Evolutionary conservation across 2,329 filamentous ascomycete genomes (phyloP).

Genomic region (Paracoccidioides lutzii): DNA sequence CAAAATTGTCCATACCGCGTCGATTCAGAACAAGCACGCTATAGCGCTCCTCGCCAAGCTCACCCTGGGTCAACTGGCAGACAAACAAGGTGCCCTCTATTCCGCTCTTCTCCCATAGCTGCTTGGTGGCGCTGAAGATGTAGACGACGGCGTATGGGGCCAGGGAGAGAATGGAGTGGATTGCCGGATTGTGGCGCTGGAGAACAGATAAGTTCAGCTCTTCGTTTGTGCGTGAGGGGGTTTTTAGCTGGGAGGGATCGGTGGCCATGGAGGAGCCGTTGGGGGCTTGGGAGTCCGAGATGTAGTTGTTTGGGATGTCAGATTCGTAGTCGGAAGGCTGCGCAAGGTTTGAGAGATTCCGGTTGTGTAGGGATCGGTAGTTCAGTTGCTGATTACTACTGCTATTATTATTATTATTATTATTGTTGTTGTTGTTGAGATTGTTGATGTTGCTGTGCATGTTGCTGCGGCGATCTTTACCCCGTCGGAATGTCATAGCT

Average conservation of each 20-base stretch:
- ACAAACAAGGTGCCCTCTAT: conserved; percentile 85
- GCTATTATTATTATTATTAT: not conserved
- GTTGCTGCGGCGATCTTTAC: conserved; percentile 18
- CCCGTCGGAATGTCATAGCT: conserved; percentile 23
- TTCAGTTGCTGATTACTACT: conserved; percentile 10
- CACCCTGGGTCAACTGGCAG: conserved; percentile 46
- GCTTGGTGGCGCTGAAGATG: conserved; percentile 52
- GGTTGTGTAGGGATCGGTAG: conserved; percentile 5
- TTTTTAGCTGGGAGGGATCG: not conserved
- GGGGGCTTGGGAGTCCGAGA: conserved; percentile 19
- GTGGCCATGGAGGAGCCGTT: conserved; percentile 1
- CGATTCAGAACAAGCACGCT: conserved; percentile 60
- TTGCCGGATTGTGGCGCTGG: conserved; percentile 62
- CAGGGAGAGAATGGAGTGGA: conserved; percentile 62
- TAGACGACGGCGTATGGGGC: conserved; percentile 82
- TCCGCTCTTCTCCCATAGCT: conserved; percentile 71
- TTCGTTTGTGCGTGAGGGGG: conserved; percentile 54
- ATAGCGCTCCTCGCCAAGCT: conserved; percentile 36
- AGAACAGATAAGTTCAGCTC: conserved; percentile 81
- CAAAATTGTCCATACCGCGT: conserved; percentile 56
- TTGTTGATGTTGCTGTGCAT: conserved; percentile 11
- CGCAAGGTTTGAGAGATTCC: conserved; percentile 6
- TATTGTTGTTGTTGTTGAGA: no score
- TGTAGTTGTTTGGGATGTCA: conserved; percentile 41
- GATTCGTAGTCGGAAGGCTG: conserved; percentile 50